Conservation (phyloP, 768 basidiomycete species). For the Sporobolomyces phaffii region DNA sequence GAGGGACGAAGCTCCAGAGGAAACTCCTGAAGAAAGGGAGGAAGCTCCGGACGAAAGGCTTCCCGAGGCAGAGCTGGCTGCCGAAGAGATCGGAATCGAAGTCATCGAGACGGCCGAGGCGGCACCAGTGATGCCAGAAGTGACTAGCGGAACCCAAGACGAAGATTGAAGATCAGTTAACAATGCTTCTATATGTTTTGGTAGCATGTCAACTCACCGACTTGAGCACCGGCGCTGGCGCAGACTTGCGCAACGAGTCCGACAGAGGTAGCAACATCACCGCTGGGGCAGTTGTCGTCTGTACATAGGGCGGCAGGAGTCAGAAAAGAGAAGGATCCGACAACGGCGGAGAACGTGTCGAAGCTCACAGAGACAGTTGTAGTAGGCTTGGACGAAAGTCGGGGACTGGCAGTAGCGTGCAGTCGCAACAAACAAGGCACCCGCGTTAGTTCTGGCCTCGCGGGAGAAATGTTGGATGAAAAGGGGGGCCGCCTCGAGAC, state of each 20-base stretch:
- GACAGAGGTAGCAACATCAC: conserved; percentile 6
- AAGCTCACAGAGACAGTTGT: conserved; percentile 11
- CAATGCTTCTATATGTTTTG: no score
- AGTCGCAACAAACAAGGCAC: not conserved
- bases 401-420: not conserved
- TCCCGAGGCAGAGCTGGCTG: not conserved
- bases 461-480: no score
- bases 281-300: conserved; percentile 8
- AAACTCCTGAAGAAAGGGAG: not conserved
- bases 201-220: not conserved
- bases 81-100: not conserved
- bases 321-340: no score
- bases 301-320: no score
- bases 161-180: not conserved
- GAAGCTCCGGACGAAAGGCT: not conserved
- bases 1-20: not conserved
- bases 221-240: conserved; percentile 4
- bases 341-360: no score
- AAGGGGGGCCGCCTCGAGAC: no score
- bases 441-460: no score
- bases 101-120: not conserved
- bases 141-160: not conserved
- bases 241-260: conserved; percentile 21
- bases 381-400: conserved; percentile 18
- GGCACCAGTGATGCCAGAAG: conserved; percentile 2